A percentile compares a stretch with the other conserved stretches of the same genome.
These are phyloP conservation scores for Umbilicaria muhlenbergii DNA, from an alignment of 495 filamentous ascomycete species.

Conservation along the genomic window DNA sequence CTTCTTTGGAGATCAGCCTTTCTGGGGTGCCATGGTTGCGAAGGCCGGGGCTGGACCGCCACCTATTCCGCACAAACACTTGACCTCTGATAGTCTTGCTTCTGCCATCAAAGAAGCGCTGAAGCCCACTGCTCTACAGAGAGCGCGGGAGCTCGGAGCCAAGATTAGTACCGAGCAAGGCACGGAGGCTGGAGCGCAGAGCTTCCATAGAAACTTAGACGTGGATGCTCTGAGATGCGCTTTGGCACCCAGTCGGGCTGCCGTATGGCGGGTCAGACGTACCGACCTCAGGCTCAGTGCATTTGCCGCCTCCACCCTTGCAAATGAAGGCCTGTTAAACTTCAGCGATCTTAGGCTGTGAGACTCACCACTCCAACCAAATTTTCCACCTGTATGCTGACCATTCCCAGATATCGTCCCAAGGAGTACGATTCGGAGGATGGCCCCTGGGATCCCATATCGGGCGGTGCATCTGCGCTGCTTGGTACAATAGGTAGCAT, in stretches of 20 bases:
- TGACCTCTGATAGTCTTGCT: constrained; percentile 47
- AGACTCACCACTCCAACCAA: constrained; percentile 9
- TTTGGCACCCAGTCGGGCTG: constrained; percentile 45
- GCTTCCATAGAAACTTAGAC: constrained; percentile 54
- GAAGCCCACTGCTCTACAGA: constrained; percentile 34
- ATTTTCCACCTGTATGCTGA: constrained; percentile 8
- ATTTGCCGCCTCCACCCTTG: constrained; percentile 50
- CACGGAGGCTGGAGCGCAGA: constrained; percentile 41
- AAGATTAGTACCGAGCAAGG: constrained; percentile 53
- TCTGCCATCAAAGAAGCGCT: constrained; percentile 43
- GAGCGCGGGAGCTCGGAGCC: constrained; percentile 41
- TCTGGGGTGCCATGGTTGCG: constrained; percentile 68
- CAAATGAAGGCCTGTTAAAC: constrained; percentile 42
- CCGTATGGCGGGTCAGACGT: constrained; percentile 54
- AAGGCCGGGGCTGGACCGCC: constrained; percentile 53
- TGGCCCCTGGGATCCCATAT: constrained; percentile 56
- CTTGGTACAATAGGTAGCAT: constrained; percentile 61
- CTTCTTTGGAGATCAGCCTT: constrained; percentile 77
- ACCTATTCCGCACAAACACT: constrained; percentile 53
- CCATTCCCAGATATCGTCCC: constrained; percentile 37
- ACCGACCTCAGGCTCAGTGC: constrained; percentile 48
- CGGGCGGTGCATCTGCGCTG: constrained; percentile 55
- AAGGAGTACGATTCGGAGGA: constrained; percentile 58
- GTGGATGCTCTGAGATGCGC: constrained; percentile 44
- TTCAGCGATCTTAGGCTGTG: constrained; percentile 56